These are phyloP conservation scores for Hanseniaspora nectarophila DNA, from an alignment of 805 yeast genomes.

Conservation along the genomic window DNA sequence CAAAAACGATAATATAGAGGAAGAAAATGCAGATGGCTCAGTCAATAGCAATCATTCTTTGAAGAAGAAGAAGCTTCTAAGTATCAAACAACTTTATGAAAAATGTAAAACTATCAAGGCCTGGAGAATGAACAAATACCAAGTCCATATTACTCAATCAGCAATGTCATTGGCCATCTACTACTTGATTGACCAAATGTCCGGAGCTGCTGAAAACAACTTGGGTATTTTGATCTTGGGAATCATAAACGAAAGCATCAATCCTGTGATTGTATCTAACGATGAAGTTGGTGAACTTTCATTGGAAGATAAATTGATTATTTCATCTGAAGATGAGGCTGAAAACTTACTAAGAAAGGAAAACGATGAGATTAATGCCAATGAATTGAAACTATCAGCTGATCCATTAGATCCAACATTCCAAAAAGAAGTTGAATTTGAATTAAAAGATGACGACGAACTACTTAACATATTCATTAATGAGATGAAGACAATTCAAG, in stretches of 20 bases:
- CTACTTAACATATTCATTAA: constrained; percentile 22
- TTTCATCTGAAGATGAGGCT: constrained; percentile 13
- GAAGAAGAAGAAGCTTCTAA: neutral
- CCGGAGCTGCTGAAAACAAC: constrained; percentile 13
- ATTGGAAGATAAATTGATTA: constrained; percentile 6
- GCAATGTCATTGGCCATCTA: constrained; percentile 5
- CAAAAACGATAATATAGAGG: constrained; percentile 25
- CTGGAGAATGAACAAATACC: constrained; percentile 12
- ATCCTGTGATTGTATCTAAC: constrained; percentile 33
- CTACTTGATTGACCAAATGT: constrained; percentile 10
- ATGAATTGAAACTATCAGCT: constrained; percentile 67
- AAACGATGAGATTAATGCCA: constrained; percentile 52
- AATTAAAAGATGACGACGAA: constrained; percentile 67
- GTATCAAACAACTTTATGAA: constrained; percentile 7
- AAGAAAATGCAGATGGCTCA: constrained; percentile 24
- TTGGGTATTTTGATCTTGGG: constrained; percentile 56
- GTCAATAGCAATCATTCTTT: constrained; percentile 2
- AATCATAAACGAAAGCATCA: constrained; percentile 72
- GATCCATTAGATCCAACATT: constrained; percentile 80
- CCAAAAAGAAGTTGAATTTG: constrained; percentile 71
- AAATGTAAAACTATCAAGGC: constrained; percentile 2
- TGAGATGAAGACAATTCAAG: constrained; percentile 17
- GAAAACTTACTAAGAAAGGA: constrained; percentile 23
- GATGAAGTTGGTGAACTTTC: constrained; percentile 24
- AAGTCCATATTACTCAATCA: constrained; percentile 11